Conservation (phyloP, 2,329 filamentous ascomycete species). For the Sporothrix sp. region DNA sequence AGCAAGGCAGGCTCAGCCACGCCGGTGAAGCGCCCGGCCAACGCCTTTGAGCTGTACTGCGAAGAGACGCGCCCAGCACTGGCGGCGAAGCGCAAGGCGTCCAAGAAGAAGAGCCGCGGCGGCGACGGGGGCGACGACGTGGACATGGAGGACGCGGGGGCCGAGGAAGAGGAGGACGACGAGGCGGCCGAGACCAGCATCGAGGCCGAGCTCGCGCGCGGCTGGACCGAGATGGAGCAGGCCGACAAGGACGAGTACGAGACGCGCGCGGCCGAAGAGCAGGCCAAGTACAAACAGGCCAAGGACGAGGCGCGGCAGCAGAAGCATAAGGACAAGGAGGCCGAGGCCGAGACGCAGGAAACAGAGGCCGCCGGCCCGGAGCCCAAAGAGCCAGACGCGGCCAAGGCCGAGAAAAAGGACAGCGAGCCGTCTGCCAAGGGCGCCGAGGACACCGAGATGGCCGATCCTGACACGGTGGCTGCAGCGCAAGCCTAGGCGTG, state of each 20-base stretch:
- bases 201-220: conserved; percentile 45
- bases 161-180: conserved; percentile 18
- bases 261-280: conserved; percentile 31
- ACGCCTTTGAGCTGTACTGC: conserved; percentile 47
- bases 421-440: conserved; percentile 26
- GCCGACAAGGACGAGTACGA: conserved; percentile 41
- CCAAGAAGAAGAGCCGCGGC: conserved; percentile 19
- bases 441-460: conserved; percentile 42
- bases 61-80: conserved; percentile 37
- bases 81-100: conserved; percentile 31
- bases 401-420: not conserved
- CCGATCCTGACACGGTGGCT: conserved; percentile 32
- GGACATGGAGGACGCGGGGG: conserved; percentile 26
- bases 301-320: conserved; percentile 25
- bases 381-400: not conserved
- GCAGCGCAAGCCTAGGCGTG: conserved; percentile 17
- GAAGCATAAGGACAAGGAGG: conserved; percentile 13
- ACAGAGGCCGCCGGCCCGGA: not conserved
- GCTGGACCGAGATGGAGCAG: conserved; percentile 45
- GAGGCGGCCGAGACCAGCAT: conserved; percentile 24
- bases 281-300: conserved; percentile 34
- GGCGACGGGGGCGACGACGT: conserved; percentile 26
- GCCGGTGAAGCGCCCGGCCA: conserved; percentile 34
- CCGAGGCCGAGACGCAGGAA: not conserved
- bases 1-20: conserved; percentile 18